Percentiles rank a stretch among this genome's conserved stretches.
These are phyloP conservation scores for Lenzites betulinus DNA, from an alignment of 768 basidiomycete species.

Conservation along the genomic window DNA sequence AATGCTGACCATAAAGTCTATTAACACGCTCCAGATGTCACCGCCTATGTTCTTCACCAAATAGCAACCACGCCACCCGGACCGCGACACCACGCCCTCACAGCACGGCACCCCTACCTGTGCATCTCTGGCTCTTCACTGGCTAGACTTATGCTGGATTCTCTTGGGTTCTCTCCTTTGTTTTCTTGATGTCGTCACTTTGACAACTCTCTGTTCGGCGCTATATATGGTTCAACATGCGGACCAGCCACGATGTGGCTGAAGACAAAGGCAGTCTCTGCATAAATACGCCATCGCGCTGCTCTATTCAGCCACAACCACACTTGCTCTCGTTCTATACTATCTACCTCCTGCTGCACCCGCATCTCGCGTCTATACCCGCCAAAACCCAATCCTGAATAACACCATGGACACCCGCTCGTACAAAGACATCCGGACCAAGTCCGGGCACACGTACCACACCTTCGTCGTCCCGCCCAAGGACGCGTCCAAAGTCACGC, in stretches of 20 bases:
- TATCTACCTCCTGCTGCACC: background rate
- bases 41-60: no score
- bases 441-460: slow-evolving; percentile 38
- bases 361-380: background rate
- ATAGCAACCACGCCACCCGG: background rate
- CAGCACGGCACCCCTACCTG: background rate
- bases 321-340: background rate
- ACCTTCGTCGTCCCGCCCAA: slow-evolving; percentile 34
- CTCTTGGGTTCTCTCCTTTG: background rate
- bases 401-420: slow-evolving; percentile 27
- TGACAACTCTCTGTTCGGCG: background rate
- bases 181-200: background rate
- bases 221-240: background rate
- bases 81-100: background rate
- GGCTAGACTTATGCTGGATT: background rate
- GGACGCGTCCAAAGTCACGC: slow-evolving; percentile 35
- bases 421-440: slow-evolving; percentile 38
- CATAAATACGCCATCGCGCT: slow-evolving; percentile 9
- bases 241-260: slow-evolving; percentile 10
- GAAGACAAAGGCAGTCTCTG: slow-evolving; percentile 9
- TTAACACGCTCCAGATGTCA: no score
- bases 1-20: no score
- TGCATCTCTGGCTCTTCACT: background rate
- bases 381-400: background rate
- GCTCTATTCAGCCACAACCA: background rate